Conservation (phyloP, 129 eudicot species). For the Erigeron canadensis region DNA sequence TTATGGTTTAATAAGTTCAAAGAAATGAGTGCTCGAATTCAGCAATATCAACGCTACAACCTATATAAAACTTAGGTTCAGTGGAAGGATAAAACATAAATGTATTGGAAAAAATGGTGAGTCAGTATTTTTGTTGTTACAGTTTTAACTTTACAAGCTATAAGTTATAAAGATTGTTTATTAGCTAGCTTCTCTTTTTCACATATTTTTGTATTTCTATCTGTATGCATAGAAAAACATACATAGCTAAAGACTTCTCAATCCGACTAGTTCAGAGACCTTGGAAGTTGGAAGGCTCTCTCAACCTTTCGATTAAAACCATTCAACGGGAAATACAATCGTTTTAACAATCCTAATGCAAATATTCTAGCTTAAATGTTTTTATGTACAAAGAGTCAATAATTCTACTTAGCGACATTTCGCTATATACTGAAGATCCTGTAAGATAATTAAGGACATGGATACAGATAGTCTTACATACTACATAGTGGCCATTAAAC, state of each 20-base stretch:
- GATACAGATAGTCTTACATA: not conserved
- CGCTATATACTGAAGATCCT: not conserved
- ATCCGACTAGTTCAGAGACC: not conserved
- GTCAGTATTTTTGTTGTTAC: slow-evolving; percentile 16
- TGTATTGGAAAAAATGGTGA: slow-evolving; percentile 38
- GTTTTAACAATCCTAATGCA: not conserved
- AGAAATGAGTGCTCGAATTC: not conserved
- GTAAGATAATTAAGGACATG: not conserved
- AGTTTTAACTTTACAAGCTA: no score
- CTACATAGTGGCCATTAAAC: not conserved
- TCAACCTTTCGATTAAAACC: not conserved
- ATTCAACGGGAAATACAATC: no score
- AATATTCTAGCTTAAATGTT: not conserved
- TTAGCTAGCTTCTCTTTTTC: not conserved
- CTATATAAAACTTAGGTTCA: slow-evolving; percentile 6
- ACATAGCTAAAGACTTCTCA: not conserved
- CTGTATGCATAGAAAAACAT: not conserved
- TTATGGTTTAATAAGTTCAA: slow-evolving; percentile 44
- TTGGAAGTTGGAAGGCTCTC: not conserved
- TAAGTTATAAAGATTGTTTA: no score
- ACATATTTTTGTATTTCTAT: not conserved
- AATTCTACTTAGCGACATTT: not conserved
- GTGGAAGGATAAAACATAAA: slow-evolving; percentile 85
- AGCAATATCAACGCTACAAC: slow-evolving; percentile 15
- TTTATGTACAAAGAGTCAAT: not conserved